Conservation (phyloP, 2,329 filamentous ascomycete genomes). For the Trichoderma atrobrunneum region DNA sequence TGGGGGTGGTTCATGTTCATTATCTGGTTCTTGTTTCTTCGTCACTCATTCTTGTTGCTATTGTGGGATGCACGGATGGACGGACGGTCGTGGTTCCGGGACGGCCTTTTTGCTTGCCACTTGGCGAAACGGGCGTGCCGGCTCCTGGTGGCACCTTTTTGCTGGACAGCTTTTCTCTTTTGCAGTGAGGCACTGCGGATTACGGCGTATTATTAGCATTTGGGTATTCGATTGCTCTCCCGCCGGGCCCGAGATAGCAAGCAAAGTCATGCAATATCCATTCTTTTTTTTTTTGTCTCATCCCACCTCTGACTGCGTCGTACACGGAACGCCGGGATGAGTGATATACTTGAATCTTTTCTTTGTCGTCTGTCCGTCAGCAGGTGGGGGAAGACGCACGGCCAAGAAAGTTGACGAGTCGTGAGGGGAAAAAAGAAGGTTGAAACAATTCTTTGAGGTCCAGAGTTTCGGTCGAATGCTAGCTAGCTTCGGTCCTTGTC, state of each 20-base stretch:
- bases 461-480: background rate
- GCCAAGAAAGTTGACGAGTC: constrained; percentile 3
- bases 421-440: background rate
- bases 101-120: constrained; percentile 2
- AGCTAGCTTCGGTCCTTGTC: background rate
- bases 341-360: background rate
- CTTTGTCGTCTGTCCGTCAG: background rate
- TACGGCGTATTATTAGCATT: constrained; percentile 7
- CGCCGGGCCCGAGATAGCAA: background rate
- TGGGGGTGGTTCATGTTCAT: background rate
- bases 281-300: background rate
- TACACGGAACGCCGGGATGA: constrained; percentile 9
- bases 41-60: background rate
- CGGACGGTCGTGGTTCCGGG: background rate
- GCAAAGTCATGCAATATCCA: background rate
- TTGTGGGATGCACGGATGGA: background rate
- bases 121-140: background rate
- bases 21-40: background rate
- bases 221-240: background rate
- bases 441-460: background rate
- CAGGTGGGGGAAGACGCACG: constrained; percentile 5
- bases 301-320: background rate
- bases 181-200: background rate
- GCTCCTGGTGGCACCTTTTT: background rate
- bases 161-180: background rate